Evolutionary conservation across 2,329 filamentous ascomycete species (phyloP).

Genomic region (Myriosclerotinia duriaeana): DNA sequence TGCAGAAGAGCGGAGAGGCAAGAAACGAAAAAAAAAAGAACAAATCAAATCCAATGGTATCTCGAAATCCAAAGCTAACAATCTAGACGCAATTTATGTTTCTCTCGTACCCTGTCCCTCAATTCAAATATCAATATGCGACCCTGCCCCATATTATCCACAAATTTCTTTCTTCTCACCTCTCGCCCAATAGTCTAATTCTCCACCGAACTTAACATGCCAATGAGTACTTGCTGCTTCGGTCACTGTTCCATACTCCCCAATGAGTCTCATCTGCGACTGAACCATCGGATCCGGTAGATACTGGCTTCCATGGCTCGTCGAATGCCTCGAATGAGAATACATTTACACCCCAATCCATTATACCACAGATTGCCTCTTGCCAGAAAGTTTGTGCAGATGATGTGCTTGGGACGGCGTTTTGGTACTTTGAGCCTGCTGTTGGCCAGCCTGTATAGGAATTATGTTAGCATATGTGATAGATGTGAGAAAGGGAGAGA

Average conservation of each 20-base stretch:
- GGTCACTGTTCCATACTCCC: slow-evolving; percentile 64
- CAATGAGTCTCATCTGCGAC: slow-evolving; percentile 65
- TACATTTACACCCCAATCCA: slow-evolving; percentile 65
- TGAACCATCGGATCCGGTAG: slow-evolving; percentile 61
- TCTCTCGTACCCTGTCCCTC: background rate
- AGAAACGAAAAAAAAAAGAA: background rate
- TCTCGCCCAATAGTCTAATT: background rate
- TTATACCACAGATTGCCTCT: slow-evolving; percentile 61
- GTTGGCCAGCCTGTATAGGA: slow-evolving; percentile 55
- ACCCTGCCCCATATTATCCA: background rate
- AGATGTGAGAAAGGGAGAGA: background rate
- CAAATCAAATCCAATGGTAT: slow-evolving; percentile 1
- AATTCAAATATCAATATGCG: slow-evolving; percentile 1
- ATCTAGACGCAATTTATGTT: background rate
- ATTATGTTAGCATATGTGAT: slow-evolving; percentile 8
- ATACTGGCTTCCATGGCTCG: slow-evolving; percentile 68
- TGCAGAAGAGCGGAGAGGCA: background rate
- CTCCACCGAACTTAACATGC: slow-evolving; percentile 25
- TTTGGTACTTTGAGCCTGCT: slow-evolving; percentile 60
- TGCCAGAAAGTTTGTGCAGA: slow-evolving; percentile 62
- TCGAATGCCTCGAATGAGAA: slow-evolving; percentile 76
- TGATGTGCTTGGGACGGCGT: slow-evolving; percentile 57
- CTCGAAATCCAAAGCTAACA: slow-evolving; percentile 18
- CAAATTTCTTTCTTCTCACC: background rate
- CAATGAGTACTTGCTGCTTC: slow-evolving; percentile 53